phyloP scores from a whole-genome alignment of 768 basidiomycete species.

The Rhodotorula graminis region DNA sequence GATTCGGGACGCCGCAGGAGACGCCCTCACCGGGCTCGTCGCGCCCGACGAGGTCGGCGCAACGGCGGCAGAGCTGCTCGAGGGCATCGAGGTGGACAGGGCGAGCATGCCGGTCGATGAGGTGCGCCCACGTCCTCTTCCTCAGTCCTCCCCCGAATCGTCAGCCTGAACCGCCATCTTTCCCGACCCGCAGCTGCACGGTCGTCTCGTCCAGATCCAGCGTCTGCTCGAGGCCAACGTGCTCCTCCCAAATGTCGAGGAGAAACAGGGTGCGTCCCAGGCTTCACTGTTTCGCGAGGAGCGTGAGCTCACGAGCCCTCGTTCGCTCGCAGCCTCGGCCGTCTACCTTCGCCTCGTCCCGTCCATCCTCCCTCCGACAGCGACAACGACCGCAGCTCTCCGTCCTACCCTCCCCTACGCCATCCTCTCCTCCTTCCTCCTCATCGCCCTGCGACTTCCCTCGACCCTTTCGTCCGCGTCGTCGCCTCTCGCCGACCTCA shows the following conservation, averaged over 20 bases:
- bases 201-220: conserved; percentile 12
- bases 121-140: neutral
- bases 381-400: neutral
- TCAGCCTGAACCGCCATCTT: neutral
- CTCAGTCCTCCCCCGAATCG: too few species aligned
- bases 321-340: conserved; percentile 6
- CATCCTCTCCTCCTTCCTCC: conserved; percentile 17
- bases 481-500: neutral
- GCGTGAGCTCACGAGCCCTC: too few species aligned
- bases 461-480: neutral
- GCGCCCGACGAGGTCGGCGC: conserved; percentile 5
- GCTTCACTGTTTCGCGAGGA: neutral
- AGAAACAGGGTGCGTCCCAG: neutral
- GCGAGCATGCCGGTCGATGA: conserved; percentile 9
- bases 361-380: neutral
- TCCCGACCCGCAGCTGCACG: conserved; percentile 18
- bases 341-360: neutral
- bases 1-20: conserved; percentile 35
- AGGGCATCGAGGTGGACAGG: neutral
- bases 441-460: conserved; percentile 10
- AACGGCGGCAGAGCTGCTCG: neutral
- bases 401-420: conserved; percentile 15
- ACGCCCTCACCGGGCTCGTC: conserved; percentile 33
- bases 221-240: conserved; percentile 9
- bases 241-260: neutral